Evolutionary conservation across 202 grass and related monocot species (phyloP).

Genomic region (Carex sylvatica): DNA sequence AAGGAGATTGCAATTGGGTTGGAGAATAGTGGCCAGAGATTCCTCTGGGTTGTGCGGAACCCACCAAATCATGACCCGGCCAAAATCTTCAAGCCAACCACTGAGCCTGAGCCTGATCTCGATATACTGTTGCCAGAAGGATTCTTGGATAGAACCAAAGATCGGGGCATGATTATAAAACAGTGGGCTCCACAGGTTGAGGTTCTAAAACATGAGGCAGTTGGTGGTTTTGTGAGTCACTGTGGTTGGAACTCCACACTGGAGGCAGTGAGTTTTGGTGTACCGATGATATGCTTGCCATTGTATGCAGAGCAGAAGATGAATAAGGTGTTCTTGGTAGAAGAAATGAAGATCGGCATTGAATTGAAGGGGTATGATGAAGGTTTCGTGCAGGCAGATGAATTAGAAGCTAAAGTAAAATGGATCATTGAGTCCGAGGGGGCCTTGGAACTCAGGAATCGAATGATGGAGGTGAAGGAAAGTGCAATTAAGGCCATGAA

Average conservation of each 20-base stretch:
- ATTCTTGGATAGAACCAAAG: conserved; percentile 55
- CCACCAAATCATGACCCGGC: neutral
- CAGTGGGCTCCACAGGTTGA: conserved; percentile 61
- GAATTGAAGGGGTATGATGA: conserved; percentile 51
- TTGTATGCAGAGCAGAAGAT: conserved; percentile 59
- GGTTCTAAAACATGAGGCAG: conserved; percentile 41
- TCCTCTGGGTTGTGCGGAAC: conserved; percentile 61
- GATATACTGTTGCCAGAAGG: conserved; percentile 43
- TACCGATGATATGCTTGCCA: conserved; percentile 56
- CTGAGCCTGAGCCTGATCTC: conserved; percentile 45
- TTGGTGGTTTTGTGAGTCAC: conserved; percentile 53
- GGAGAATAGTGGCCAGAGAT: conserved; percentile 48
- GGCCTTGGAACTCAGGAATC: neutral
- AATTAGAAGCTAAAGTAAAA: conserved; percentile 48
- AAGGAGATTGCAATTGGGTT: conserved; percentile 50
- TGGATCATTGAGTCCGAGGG: conserved; percentile 51
- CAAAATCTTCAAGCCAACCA: neutral
- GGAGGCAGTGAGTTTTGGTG: conserved; percentile 42
- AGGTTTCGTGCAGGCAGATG: conserved; percentile 27
- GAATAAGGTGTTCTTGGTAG: conserved; percentile 62
- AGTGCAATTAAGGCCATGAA: conserved; percentile 27
- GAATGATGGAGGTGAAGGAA: conserved; percentile 14
- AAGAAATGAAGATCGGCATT: conserved; percentile 38
- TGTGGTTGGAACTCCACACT: conserved; percentile 79
- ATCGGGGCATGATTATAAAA: conserved; percentile 48